phyloP scores from a whole-genome alignment of 2,329 filamentous ascomycete genomes.

The Stenocarpella maydis region DNA sequence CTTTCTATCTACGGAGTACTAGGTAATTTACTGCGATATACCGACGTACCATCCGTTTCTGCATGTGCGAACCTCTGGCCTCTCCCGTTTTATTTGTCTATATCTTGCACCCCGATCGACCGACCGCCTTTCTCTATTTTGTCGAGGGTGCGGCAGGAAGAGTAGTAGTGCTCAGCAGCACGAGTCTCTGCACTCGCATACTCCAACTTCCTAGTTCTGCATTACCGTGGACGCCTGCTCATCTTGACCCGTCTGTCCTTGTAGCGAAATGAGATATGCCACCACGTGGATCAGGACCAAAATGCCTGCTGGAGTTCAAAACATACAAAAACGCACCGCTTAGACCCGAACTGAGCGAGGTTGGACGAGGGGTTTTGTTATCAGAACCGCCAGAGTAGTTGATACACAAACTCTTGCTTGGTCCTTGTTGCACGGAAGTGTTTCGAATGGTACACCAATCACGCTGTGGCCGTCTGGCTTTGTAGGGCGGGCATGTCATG shows the following conservation, averaged over 20 bases:
- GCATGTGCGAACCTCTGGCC: no score
- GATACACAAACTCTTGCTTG: background rate
- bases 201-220: no score
- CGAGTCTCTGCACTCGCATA: no score
- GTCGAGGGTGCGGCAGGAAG: background rate
- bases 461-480: background rate
- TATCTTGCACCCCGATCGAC: no score
- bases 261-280: constrained; percentile 14
- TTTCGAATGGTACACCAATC: background rate
- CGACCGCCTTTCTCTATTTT: no score
- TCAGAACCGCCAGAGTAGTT: background rate
- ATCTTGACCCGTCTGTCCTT: background rate
- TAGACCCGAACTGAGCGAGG: no score
- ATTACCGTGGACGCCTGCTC: background rate
- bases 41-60: no score
- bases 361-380: background rate
- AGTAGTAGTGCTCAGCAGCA: background rate
- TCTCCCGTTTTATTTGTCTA: no score
- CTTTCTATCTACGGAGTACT: no score
- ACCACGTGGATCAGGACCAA: background rate
- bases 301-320: background rate
- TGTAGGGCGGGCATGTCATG: background rate
- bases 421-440: background rate
- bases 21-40: no score
- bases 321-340: background rate